Evolutionary conservation across 2,329 filamentous ascomycete genomes (phyloP), one percentile per base, ranked within the genome.

Genomic region (Sphaerulina musiva): DNA sequence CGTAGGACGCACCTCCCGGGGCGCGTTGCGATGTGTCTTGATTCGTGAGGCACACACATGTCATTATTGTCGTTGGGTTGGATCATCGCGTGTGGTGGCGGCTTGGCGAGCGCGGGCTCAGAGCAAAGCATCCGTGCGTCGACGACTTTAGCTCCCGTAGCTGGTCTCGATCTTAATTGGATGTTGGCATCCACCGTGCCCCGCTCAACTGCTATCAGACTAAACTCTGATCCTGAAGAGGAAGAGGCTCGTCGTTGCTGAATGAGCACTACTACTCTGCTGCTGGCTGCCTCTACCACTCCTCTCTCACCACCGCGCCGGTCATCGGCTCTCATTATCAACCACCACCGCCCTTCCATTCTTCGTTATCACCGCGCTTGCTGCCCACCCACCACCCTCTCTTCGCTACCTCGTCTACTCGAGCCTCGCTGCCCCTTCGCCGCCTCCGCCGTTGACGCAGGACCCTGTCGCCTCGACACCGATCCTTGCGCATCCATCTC

Each of bases 401-500:
- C 20, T 20, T 42, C 32, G 17, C 40, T 38, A 23, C 26, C 12
- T 40, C 14, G 23, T 32, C 29, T 31, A 11, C 26, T 9, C 23
- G 34, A 26, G 11, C 26, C 31, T n/a, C 42, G 5, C 26, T 29
- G 26, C 26, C 26, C 26, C 26, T 4, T 29, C 26, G 26, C 26
- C 6, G 26, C 32, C 38, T 43, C 29, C 12, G 40, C 41, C 41
- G 20, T 29, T 43, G 41, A 51, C 48, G 34, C 43, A 42, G 10
- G 36, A 32, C 5, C 43, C 26, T 32, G 42, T 29, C 45, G n/a
- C 51, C 44, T 8, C 6, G 40, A 36, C 11, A 38, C 44, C 26
- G 26, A 29, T 29, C 40, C 14, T 51, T 29, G 38, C 26, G 39
- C 36, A 53, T 38, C 36, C 12, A 53, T 46, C 40, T 42, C 47